Base-by-base conservation (phyloP, 2,329 filamentous ascomycete species). In the Penicillium sp. region DNA sequence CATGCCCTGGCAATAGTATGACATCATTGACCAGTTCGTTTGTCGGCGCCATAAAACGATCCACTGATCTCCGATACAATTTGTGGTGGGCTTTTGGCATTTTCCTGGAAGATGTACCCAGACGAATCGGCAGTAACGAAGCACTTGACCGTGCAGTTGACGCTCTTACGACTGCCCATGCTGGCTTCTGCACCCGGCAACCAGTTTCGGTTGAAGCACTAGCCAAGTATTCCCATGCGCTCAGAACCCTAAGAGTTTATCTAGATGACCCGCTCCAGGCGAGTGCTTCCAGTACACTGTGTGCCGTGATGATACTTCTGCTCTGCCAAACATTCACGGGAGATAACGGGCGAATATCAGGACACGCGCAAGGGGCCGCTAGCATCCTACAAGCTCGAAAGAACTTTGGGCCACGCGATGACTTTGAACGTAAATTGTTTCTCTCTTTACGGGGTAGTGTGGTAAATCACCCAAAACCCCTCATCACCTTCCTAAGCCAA, bases 11-110 rank as follows among this genome's bases (percentile, higher is more conserved):
- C 35, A 78, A 73, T 50, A 61, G 67, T 16, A 57, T 71, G 0
- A 71, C 65, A 3, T 56, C 65, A 67, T 50, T 73, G 64, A 46
- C 72, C 56, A 47, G 64, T 64, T 45, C 69, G 3, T 71, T 74
- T 30, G 55, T 79, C 1, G 61, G 72, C 11, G 67, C 61, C 16
- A 65, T 74, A 30, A 66, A 67, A 38, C 62, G 64, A 26, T 67
- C 76, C 4, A 73, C 71, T 0, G 77, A 82, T 43, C 67, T 79
- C 17, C 69, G 77, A 17, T 82, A 78, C 58, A 79, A 81, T 42
- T 61, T 82, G 7, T 68, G 68, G 40, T 77, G 76, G 72, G 62
- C 67, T 14, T 82, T 79, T 56, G 80, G 80, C 1, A 60, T 64
- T 0, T 82, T 78, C 58, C 62, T 82, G 11, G 65, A 67, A 1